These are phyloP conservation scores for Xerocomellus intermedius DNA, from an alignment of 768 basidiomycete genomes.

Conservation along the genomic window DNA sequence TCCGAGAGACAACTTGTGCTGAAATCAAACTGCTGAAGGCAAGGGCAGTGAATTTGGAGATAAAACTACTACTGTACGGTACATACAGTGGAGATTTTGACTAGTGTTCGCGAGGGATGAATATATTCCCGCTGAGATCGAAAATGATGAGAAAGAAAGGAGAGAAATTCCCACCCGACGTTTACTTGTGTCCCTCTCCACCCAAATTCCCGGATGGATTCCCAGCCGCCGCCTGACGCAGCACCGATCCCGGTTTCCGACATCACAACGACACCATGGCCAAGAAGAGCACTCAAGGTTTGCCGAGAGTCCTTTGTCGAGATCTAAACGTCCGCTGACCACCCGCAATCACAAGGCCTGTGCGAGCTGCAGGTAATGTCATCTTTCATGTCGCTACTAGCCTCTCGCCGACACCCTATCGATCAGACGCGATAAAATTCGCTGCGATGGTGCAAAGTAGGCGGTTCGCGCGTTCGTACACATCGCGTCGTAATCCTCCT, in stretches of 20 bases:
- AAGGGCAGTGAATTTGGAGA: too few species aligned
- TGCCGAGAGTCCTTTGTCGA: conserved; percentile 16
- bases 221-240: conserved; percentile 35
- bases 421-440: conserved; percentile 57
- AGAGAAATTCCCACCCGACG: conserved; percentile 28
- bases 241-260: conserved; percentile 50
- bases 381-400: neutral
- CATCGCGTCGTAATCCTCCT: neutral
- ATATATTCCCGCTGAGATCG: neutral
- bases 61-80: too few species aligned
- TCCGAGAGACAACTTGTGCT: too few species aligned
- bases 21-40: too few species aligned
- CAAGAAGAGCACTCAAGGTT: conserved; percentile 54
- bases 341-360: conserved; percentile 43
- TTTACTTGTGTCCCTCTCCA: conserved; percentile 30
- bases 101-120: too few species aligned
- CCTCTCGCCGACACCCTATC: neutral
- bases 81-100: too few species aligned
- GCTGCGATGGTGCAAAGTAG: conserved; percentile 55
- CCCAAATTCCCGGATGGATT: conserved; percentile 31
- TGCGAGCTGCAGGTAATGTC: conserved; percentile 51
- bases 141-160: conserved; percentile 28
- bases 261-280: conserved; percentile 46
- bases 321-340: conserved; percentile 11
- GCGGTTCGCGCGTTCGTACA: conserved; percentile 8